Evolutionary conservation across 75 land plant species (phyloP), one percentile per base, ranked within the genome.

Genomic region (Ceratopteris richardii): DNA sequence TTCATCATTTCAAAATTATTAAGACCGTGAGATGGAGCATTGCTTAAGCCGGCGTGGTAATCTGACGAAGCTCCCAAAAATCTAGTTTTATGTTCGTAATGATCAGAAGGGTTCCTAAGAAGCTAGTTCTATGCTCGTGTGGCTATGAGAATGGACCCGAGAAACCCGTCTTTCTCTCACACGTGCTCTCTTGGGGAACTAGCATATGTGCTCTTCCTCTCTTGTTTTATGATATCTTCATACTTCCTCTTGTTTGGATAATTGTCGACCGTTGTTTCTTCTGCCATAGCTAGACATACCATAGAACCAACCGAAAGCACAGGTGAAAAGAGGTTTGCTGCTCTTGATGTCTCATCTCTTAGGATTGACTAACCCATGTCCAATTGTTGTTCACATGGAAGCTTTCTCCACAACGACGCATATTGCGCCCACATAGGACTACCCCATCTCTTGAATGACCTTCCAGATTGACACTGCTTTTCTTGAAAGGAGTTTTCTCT

Each of bases 1-100:
- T 73, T 73, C 7, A 64, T 70, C n/a, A 66, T 44, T 64, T 73
- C 70, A 47, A 73, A 24, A 24, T 3, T 13, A 14, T 14, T 52
- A 14, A 52, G 54, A 24, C 29, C 54, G 4, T 2, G 4, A 46
- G 50, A 46, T 18, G 22, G 22, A n/a, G 50, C 5, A 46, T 46
- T 21, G 50, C 22, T 18, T 2, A 46, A 46, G 17, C 12, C 50
- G 2, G 50, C 17, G 5, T 14, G 18, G 4, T 2, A 18, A 2
- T 46, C 50, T 2, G 22, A 18, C 3, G 18, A 5, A 46, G 50
- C 13, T 3, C 50, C 50, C 3, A 17, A 46, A 46, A 46, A 46
- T 2, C 50, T 17, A 12, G 54, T 52, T 26, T 52, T 52, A 2
- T 28, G 18, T 4, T 52, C 54, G 27, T 52, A 26, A 2, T 23